Evolutionary conservation across 495 filamentous ascomycete genomes (phyloP), one percentile per base, ranked within the genome.

Genomic region (Jackrogersella minutella): DNA sequence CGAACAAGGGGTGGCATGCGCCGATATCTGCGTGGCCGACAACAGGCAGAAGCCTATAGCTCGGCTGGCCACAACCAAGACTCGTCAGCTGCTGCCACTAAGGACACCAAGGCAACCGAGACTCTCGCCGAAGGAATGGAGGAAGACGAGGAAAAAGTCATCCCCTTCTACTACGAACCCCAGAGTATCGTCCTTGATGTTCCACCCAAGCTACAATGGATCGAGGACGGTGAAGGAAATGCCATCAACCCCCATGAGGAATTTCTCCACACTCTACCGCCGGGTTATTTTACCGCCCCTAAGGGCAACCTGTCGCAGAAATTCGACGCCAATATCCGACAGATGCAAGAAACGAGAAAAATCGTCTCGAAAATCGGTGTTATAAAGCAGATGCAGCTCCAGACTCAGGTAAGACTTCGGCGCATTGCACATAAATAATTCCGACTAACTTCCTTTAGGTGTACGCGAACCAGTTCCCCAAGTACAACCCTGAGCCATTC

Each of bases 341-440:
- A 97, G 72, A 93, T 98, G 88, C 95, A 99, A 75, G 94, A 97
- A 60, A 98, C 95, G 0, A 84, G 96, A 68, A 98, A 97, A 75
- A 85, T 99, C 9, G 96, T 91, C 73, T 93, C 93, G 2, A 98
- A 98, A 76, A 93, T 98, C 72, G 88, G 91, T 26, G 90, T 99
- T 60, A 93, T 99, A 74, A 99, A 98, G 82, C 95, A 99, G 80
- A 99, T 99, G 95, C 96, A 98, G 75, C 82, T 97, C 28, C 96
- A 99, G 72, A 90, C 93, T 43, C 95, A 97, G 86, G 93, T 93
- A 87, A 67, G 81, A 67, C 46, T 30, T 41, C 8, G 22, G 6
- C 7, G 1, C 50, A 17, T 58, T 26, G 13, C 17, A 28, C 33
- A 13, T 16, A 40, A 17, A 26, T 10, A 22, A 52, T 10, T 58